A percentile compares a stretch with the other conserved stretches of the same genome.
phyloP scores from a whole-genome alignment of 2,329 filamentous ascomycete genomes.

The Byssoonygena ceratinophila region DNA sequence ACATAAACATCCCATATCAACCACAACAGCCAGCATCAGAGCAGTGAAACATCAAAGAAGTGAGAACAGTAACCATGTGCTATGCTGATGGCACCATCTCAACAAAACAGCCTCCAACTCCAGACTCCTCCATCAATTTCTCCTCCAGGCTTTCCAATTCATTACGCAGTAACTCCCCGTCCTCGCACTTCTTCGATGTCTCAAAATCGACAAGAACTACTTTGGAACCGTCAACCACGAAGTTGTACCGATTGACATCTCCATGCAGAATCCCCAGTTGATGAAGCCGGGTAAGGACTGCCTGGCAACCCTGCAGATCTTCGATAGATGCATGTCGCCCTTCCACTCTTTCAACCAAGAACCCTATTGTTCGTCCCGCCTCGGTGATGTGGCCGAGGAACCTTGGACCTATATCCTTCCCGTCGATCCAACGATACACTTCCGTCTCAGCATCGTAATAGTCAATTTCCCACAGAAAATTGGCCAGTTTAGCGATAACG shows the following conservation, averaged over 20 bases:
- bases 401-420: constrained; percentile 12
- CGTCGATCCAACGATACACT: constrained; percentile 31
- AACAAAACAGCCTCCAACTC: not conserved
- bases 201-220: constrained; percentile 25
- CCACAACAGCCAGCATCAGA: too few relatives aligned
- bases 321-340: not conserved
- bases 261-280: constrained; percentile 7
- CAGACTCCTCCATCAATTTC: not conserved
- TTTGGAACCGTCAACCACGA: constrained; percentile 16
- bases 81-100: not conserved
- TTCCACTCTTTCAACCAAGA: constrained; percentile 9
- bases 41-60: not conserved
- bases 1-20: too few relatives aligned
- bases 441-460: constrained; percentile 30
- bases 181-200: constrained; percentile 21
- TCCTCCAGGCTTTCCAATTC: not conserved
- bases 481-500: constrained; percentile 31
- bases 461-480: constrained; percentile 32
- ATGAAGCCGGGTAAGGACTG: constrained; percentile 3
- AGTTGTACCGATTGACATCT: constrained; percentile 13
- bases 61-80: not conserved
- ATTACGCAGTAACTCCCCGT: constrained; percentile 15
- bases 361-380: constrained; percentile 10
- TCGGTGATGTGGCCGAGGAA: constrained; percentile 11
- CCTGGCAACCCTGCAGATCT: constrained; percentile 2